Conservation (phyloP, 2,329 filamentous ascomycete genomes). For the Colletotrichum spinosum region DNA sequence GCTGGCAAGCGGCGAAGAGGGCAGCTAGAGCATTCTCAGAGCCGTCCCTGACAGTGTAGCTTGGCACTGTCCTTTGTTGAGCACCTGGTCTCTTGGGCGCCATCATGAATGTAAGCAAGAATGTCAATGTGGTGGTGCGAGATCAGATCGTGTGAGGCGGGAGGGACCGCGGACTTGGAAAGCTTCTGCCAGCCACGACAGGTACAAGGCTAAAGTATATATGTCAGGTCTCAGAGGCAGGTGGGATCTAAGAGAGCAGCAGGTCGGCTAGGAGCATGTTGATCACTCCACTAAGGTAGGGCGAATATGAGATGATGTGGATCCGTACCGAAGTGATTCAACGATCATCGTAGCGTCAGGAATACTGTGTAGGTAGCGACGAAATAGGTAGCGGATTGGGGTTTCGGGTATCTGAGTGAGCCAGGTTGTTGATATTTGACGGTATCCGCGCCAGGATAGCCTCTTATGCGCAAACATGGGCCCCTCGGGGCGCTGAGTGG, state of each 20-base stretch:
- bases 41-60: conserved; percentile 48
- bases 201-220: conserved; percentile 30
- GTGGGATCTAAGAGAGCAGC: conserved; percentile 2
- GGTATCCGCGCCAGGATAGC: conserved; percentile 19
- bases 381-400: conserved; percentile 6
- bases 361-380: conserved; percentile 7
- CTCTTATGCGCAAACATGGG: conserved; percentile 6
- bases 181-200: conserved; percentile 32
- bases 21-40: conserved; percentile 44
- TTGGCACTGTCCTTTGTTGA: conserved; percentile 30
- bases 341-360: conserved; percentile 14
- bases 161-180: conserved; percentile 7
- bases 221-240: conserved; percentile 12
- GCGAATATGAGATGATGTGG: conserved; percentile 7
- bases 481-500: neutral
- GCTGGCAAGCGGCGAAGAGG: conserved; percentile 42
- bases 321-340: neutral
- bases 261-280: conserved; percentile 21
- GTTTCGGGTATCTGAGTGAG: conserved; percentile 10
- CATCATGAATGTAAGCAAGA: conserved; percentile 19
- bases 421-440: conserved; percentile 2
- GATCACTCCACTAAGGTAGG: conserved; percentile 22
- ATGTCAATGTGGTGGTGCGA: conserved; percentile 5
- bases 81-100: conserved; percentile 20
- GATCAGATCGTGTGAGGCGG: conserved; percentile 5